These are phyloP conservation scores for Pichia manshurica DNA, from an alignment of 805 yeast species.

Conservation along the genomic window DNA sequence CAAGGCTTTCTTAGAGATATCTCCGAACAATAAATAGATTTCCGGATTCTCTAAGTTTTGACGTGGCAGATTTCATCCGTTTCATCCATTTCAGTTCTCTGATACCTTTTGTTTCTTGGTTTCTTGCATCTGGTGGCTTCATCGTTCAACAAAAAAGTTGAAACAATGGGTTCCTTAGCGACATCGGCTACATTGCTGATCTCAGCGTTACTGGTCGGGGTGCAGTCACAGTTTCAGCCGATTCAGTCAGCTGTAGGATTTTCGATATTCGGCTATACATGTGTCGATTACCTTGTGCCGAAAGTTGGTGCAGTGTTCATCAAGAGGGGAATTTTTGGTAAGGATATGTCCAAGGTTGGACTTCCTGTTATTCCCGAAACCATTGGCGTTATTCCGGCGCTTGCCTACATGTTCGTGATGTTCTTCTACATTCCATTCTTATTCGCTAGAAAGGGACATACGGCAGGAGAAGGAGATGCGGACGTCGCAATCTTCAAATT, in stretches of 20 bases:
- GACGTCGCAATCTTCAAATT: constrained; percentile 64
- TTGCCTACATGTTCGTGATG: constrained; percentile 75
- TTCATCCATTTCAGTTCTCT: too few species aligned
- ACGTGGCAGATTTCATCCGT: not conserved
- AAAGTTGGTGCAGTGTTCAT: constrained; percentile 59
- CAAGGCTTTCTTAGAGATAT: too few species aligned
- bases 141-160: too few species aligned
- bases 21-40: not conserved
- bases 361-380: constrained; percentile 80
- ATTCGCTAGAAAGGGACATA: constrained; percentile 47
- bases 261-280: constrained; percentile 57
- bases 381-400: constrained; percentile 84
- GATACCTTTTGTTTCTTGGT: too few species aligned
- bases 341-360: constrained; percentile 74
- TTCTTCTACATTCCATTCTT: constrained; percentile 82
- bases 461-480: too few species aligned
- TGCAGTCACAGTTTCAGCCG: constrained; percentile 30
- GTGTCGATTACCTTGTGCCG: constrained; percentile 62
- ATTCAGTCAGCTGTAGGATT: constrained; percentile 60
- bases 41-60: not conserved
- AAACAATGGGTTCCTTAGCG: not conserved
- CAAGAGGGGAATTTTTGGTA: constrained; percentile 77
- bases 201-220: not conserved
- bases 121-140: too few species aligned
- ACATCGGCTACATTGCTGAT: not conserved